Conservation (phyloP, 225 moss, liverwort and hornwort genomes). For the Bryoerythrophyllum caledonicum region DNA sequence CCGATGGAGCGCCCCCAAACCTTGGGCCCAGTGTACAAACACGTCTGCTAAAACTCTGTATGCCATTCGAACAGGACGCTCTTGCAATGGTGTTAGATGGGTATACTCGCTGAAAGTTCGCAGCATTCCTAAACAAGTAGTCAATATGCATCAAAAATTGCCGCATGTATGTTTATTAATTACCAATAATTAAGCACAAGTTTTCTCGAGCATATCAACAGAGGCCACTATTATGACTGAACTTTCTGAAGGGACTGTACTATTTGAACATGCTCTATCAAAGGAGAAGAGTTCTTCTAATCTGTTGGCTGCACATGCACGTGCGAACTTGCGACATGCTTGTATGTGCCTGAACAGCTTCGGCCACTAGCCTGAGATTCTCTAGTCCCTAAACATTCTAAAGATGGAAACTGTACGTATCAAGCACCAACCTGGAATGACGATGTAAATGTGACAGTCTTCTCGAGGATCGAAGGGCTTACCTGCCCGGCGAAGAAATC, state of each 20-base stretch:
- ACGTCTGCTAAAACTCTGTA: conserved; percentile 87
- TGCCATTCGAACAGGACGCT: conserved; percentile 78
- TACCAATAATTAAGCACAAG: not conserved
- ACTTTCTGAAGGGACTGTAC: conserved; percentile 10
- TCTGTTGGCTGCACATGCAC: conserved; percentile 13
- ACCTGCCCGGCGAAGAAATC: not conserved
- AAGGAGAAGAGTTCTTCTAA: not conserved
- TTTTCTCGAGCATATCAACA: conserved; percentile 11
- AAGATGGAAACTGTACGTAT: conserved; percentile 10
- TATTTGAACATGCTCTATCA: not conserved
- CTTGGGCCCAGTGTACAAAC: not conserved
- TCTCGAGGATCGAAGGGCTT: not conserved
- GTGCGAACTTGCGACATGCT: not conserved
- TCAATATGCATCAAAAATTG: not conserved
- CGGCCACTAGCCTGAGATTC: conserved; percentile 3
- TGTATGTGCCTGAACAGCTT: not conserved
- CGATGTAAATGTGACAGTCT: not conserved
- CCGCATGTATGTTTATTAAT: conserved; percentile 13
- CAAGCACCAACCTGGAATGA: not conserved
- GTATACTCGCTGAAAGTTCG: conserved; percentile 46
- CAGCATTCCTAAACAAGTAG: not conserved
- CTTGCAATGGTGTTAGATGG: conserved; percentile 50
- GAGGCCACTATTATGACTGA: not conserved
- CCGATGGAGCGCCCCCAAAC: conserved; percentile 58
- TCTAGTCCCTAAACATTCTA: not conserved